Conservation (phyloP, 2,329 filamentous ascomycete genomes). For the Neonectria ditissima region DNA sequence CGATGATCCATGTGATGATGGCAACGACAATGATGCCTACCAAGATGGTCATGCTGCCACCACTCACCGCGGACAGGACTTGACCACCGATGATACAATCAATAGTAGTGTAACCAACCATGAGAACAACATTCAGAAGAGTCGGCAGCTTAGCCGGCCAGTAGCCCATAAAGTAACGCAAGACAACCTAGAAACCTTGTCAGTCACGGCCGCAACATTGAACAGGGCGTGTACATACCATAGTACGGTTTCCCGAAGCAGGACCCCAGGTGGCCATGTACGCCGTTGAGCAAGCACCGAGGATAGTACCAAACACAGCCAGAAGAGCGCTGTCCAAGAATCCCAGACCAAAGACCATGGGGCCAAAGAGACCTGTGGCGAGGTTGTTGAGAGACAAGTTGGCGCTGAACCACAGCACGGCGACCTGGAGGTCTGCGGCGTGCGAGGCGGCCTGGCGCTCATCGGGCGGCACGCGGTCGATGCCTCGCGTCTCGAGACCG, state of each 20-base stretch:
- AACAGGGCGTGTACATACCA: slow-evolving; percentile 57
- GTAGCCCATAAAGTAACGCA: slow-evolving; percentile 81
- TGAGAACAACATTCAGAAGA: slow-evolving; percentile 63
- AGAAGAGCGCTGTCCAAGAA: slow-evolving; percentile 79
- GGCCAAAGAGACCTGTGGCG: slow-evolving; percentile 77
- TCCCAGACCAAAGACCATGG: slow-evolving; percentile 76
- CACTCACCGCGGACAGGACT: slow-evolving; percentile 79
- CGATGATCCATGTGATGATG: slow-evolving; percentile 79
- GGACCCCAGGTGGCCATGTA: slow-evolving; percentile 85
- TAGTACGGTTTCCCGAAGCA: slow-evolving; percentile 76
- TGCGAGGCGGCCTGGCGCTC: slow-evolving; percentile 51
- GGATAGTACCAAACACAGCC: slow-evolving; percentile 80
- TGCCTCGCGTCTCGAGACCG: slow-evolving; percentile 56
- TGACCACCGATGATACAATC: slow-evolving; percentile 86
- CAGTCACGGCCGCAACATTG: neutral
- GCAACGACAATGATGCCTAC: slow-evolving; percentile 82
- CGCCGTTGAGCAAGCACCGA: slow-evolving; percentile 78
- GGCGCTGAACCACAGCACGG: slow-evolving; percentile 58
- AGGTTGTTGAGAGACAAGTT: slow-evolving; percentile 59
- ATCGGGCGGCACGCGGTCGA: slow-evolving; percentile 52
- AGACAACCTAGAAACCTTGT: slow-evolving; percentile 62
- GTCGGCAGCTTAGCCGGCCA: slow-evolving; percentile 54
- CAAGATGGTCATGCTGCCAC: slow-evolving; percentile 72
- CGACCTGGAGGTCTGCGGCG: slow-evolving; percentile 53
- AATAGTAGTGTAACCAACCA: slow-evolving; percentile 81